Conservation (phyloP, 345 rosid genomes). For the Lepidium aucheri region DNA sequence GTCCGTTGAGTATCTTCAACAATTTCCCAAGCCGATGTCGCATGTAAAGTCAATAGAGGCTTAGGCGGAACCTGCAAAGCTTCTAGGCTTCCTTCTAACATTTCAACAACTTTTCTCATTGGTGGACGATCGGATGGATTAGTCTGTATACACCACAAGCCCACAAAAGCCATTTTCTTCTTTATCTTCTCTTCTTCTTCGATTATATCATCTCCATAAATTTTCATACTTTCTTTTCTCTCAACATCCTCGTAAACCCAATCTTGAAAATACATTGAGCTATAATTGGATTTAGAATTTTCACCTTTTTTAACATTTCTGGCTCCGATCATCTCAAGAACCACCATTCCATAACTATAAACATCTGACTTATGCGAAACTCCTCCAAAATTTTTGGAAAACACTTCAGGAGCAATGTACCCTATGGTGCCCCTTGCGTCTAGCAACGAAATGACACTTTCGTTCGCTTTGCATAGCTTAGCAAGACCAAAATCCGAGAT, state of each 20-base stretch:
- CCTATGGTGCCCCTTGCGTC: constrained; percentile 25
- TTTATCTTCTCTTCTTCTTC: constrained; percentile 16
- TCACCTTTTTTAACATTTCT: background rate
- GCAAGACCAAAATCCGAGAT: constrained; percentile 45
- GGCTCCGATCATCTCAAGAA: constrained; percentile 25
- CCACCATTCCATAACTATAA: constrained; percentile 33
- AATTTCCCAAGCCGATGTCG: background rate
- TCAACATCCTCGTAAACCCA: constrained; percentile 22
- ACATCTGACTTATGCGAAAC: constrained; percentile 36
- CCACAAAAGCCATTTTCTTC: constrained; percentile 23
- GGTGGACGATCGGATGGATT: constrained; percentile 24
- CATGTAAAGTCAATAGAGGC: constrained; percentile 16
- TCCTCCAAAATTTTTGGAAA: constrained; percentile 26
- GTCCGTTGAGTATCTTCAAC: background rate
- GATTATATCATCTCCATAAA: background rate
- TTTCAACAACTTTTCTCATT: constrained; percentile 28
- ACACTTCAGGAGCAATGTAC: constrained; percentile 37
- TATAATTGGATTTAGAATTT: background rate
- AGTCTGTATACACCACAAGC: constrained; percentile 34
- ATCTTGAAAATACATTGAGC: constrained; percentile 20
- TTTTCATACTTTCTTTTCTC: background rate
- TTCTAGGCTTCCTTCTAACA: constrained; percentile 29
- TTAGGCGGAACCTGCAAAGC: constrained; percentile 28
- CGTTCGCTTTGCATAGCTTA: constrained; percentile 25
- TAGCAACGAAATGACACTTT: constrained; percentile 28